Evolutionary conservation across 495 filamentous ascomycete genomes (phyloP).

Genomic region (Aspergillus kassunensis): DNA sequence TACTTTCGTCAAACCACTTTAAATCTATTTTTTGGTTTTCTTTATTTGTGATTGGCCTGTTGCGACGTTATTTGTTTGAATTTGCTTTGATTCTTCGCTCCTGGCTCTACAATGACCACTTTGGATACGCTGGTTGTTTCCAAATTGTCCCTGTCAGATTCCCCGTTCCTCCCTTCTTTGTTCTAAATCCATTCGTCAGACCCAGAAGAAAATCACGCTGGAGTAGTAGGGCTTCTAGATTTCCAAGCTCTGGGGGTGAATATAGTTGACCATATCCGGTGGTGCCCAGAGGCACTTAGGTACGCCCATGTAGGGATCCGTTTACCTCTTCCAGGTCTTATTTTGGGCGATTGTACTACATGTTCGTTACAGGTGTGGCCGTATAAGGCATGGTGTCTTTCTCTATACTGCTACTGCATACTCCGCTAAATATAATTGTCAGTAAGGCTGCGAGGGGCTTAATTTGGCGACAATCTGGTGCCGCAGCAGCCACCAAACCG

Average conservation of each 20-base stretch:
- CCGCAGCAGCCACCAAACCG: background rate
- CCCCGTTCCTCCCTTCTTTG: too few species aligned
- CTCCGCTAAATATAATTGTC: background rate
- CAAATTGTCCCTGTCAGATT: slow-evolving; percentile 6
- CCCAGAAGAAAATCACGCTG: background rate
- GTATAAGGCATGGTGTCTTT: background rate
- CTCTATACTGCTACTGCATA: too few species aligned
- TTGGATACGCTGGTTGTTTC: slow-evolving; percentile 12
- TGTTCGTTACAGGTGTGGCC: background rate
- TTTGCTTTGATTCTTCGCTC: background rate
- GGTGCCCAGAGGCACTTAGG: too few species aligned
- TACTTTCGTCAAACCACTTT: slow-evolving; percentile 7
- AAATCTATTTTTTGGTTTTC: background rate
- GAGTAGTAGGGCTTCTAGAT: background rate
- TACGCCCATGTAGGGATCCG: too few species aligned
- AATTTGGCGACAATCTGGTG: background rate
- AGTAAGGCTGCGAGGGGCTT: background rate
- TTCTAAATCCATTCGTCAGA: slow-evolving; percentile 10
- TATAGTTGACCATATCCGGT: background rate
- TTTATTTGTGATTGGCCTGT: slow-evolving; percentile 3
- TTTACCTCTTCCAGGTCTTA: too few species aligned
- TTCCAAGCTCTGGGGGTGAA: slow-evolving; percentile 2
- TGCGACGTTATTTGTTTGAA: slow-evolving; percentile 4
- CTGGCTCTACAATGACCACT: slow-evolving; percentile 5
- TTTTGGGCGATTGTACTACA: too few species aligned